Evolutionary conservation across 2,329 filamentous ascomycete species (phyloP), one percentile per base, ranked within the genome.

Genomic region (Orbilia javanica): DNA sequence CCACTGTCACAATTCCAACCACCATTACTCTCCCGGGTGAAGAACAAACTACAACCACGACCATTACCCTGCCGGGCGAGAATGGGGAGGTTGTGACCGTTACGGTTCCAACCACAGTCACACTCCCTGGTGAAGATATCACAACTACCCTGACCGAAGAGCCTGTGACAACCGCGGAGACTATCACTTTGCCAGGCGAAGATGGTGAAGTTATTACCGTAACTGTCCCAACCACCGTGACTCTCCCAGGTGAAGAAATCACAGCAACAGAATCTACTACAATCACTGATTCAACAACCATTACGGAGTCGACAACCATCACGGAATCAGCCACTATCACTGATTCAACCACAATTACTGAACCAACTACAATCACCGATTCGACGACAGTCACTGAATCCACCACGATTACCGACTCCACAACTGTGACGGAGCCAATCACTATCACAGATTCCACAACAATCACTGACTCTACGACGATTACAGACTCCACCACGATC

Each of bases 401-500:
- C 6, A 72, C 55, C 5, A 39, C 29, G 8, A 25, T 50, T 15
- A 53, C 50, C 5, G 46, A 34, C 15, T 39, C 78, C 1, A 50
- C 39, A 1, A 79, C 52, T n/a, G 46, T 67, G 7, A 65, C 65
- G 6, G 55, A 52, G 4, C 48, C 62, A 8, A 46, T 36, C 2
- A 72, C 62, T 0, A 46, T 29, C n/a, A 60, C 39, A 1, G 36
- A 25, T 1, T 55, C 72, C 10, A 29, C 57, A 7, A 67, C 71
- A 1, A 57, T 46, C 25, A 76, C 60, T 15, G 50, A 67, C 7
- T 29, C 65, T 2, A 52, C 60, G 18, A 76, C 67, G 7, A 31
- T 39, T 5, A 79, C 63, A 15, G 64, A 67, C 34, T 34, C 52
- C n/a, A 67, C 64, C 1, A 67, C 48, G 3, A 31, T 68, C 13